These are phyloP conservation scores for Dendrothele bispora DNA, from an alignment of 768 basidiomycete genomes.

Conservation along the genomic window DNA sequence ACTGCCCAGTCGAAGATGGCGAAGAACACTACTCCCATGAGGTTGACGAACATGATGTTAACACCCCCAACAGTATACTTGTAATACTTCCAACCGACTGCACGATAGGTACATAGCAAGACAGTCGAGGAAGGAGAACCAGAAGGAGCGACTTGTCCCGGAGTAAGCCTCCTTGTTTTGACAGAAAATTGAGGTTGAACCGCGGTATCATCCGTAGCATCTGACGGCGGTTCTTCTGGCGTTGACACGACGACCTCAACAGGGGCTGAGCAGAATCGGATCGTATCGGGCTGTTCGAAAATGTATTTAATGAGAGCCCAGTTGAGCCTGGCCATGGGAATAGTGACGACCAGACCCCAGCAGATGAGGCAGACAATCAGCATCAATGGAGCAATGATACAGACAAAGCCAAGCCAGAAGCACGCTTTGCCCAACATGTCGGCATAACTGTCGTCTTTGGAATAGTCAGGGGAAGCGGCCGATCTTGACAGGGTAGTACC, in stretches of 20 bases:
- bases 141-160: slow-evolving; percentile 87
- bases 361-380: slow-evolving; percentile 85
- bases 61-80: slow-evolving; percentile 99
- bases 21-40: slow-evolving; percentile 91
- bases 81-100: slow-evolving; percentile 89
- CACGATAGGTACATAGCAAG: slow-evolving; percentile 91
- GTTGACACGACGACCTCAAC: slow-evolving; percentile 57
- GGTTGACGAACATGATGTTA: slow-evolving; percentile 97
- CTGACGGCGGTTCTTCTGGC: slow-evolving; percentile 23
- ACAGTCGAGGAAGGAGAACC: slow-evolving; percentile 85
- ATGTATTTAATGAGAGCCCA: slow-evolving; percentile 93
- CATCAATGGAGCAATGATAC: slow-evolving; percentile 86
- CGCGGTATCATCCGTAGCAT: slow-evolving; percentile 18
- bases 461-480: slow-evolving; percentile 28
- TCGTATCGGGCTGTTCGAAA: slow-evolving; percentile 71
- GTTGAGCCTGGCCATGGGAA: slow-evolving; percentile 97
- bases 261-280: slow-evolving; percentile 93
- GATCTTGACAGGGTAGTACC: slow-evolving; percentile 50
- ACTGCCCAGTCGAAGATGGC: slow-evolving; percentile 93
- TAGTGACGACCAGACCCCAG: slow-evolving; percentile 93
- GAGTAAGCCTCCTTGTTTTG: slow-evolving; percentile 72
- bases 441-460: slow-evolving; percentile 30
- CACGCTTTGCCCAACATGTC: slow-evolving; percentile 68
- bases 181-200: slow-evolving; percentile 53
- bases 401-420: slow-evolving; percentile 80